Evolutionary conservation across 306 rosid species (phyloP), one percentile per base, ranked within the genome.

Genomic region (Lagenaria siceraria): DNA sequence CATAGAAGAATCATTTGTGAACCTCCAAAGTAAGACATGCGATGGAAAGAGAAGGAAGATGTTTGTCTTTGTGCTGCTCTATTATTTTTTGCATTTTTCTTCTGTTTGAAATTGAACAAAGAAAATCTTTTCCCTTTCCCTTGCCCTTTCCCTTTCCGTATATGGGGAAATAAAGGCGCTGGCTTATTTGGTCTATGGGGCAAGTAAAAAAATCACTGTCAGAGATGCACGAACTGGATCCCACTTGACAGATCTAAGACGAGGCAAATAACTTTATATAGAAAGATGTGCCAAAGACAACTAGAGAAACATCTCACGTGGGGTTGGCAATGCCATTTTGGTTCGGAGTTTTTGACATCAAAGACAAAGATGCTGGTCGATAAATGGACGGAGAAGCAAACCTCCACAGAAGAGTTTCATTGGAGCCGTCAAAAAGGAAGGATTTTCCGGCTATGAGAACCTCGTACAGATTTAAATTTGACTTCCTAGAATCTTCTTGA

Each of bases 291-390:
- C 54, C 36, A 18, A 8, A 43, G 55, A 66, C 31, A 66, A 21
- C 10, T 10, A 42, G 12, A 66, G 33, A 65, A 68, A 46, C 75
- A 70, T 70, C 75, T 70, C 75, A 43, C 75, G 55, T 70, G 75
- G 75, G 29, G 56, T 22, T 42, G 31, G 52, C 10, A 6, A 69
- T 12, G 54, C 70, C 33, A 69, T 40, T 40, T 21, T 42, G 19
- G 5, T 68, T 36, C 8, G 9, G 43, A 19, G 74, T 18, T 38
- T 35, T 22, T 9, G 42, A 5, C 52, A 0, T 43, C 56, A 24
- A 48, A 70, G 56, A 71, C 58, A 71, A 46, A 71, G 59, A 71
- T 70, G 40, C 76, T 22, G 19, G 35, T 42, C 33, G n/a, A 40
- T 14, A 29, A 33, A 27, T 24, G 36, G 46, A 15, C 1, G 7